A percentile compares a stretch with the other conserved stretches of the same genome.
Conservation (phyloP, 768 basidiomycete species). For the Collybiopsis confluens region DNA sequence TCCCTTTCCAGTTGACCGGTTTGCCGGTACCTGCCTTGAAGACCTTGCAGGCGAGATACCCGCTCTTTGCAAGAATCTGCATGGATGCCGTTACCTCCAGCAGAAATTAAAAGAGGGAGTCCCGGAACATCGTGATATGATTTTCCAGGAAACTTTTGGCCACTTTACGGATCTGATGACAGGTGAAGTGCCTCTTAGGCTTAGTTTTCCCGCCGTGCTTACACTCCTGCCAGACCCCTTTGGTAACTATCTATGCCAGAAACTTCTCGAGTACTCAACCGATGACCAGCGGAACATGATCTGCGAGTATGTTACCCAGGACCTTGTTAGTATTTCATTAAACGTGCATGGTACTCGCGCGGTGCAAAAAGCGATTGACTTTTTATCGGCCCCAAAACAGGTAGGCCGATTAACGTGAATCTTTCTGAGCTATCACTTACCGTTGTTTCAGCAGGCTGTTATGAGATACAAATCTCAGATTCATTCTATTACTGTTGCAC, state of each 20-base stretch:
- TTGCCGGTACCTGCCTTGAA: constrained; percentile 92
- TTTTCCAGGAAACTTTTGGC: constrained; percentile 96
- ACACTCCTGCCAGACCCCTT: constrained; percentile 70
- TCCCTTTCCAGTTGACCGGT: constrained; percentile 91
- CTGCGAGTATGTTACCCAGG: constrained; percentile 96
- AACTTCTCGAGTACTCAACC: constrained; percentile 92
- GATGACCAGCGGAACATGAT: constrained; percentile 97
- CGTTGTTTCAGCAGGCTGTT: constrained; percentile 60
- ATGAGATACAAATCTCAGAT: constrained; percentile 86
- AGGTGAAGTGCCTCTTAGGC: constrained; percentile 41
- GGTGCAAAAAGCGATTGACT: constrained; percentile 99
- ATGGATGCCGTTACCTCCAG: constrained; percentile 96
- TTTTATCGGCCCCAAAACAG: constrained; percentile 92
- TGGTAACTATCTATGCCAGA: constrained; percentile 98
- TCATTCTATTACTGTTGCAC: constrained; percentile 91
- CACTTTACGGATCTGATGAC: constrained; percentile 99
- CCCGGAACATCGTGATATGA: constrained; percentile 97
- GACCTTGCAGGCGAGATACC: constrained; percentile 95
- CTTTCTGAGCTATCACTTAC: constrained; percentile 46
- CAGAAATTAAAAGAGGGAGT: constrained; percentile 98
- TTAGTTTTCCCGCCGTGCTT: not conserved
- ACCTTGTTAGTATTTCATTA: constrained; percentile 94
- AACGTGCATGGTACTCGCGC: constrained; percentile 99
- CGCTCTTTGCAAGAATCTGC: constrained; percentile 95
- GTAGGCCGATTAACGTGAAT: constrained; percentile 42